Base-by-base conservation (phyloP, 2,329 filamentous ascomycete species). In the Talaromyces sp. region DNA sequence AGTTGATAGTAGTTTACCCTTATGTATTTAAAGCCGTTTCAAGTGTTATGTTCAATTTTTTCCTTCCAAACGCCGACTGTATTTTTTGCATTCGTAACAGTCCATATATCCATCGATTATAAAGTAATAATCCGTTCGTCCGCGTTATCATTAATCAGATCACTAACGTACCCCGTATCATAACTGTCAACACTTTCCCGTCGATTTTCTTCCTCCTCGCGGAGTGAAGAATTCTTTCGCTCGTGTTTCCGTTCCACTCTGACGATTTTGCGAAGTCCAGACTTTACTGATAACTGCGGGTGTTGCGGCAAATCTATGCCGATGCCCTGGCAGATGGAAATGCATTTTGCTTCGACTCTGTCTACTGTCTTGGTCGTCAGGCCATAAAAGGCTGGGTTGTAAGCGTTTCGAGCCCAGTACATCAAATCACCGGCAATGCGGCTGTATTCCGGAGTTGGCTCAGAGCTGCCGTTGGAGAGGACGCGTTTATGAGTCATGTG, bases 371-470 rank as follows among this genome's bases (percentile, higher is more conserved):
- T 67, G 5, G 71, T 65, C 0, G 75, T 77, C 33, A 78, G 73
- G 0, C 76, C 76, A 27, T 77, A 78, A 54, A 77, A 78, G 8
- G 76, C 69, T 1, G 76, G 76, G 55, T 77, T 77, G 62, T 78
- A 78, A 10, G 76, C 76, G 61, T 78, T 74, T 15, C 73, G 73
- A n/a, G 75, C 74, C 76, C 76, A 78, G 63, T 78, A 77, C 52
- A 76, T 73, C 6, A 78, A 70, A 53, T 77, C 74, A 0, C 73
- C 72, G 3, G 75, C 74, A 22, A 78, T 73, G 10, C 75, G 74
- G 9, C 71, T 72, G 15, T 75, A 62, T 33, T 76, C 71, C 22
- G 74, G 72, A 27, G 73, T 69, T 32, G 62, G 62, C 30, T 61
- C 62, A 11, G 62, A 55, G 19, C 42, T 32, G 54, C 57, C 55